Evolutionary conservation across 495 filamentous ascomycete genomes (phyloP).

Genomic region (Penicillium flavigenum): DNA sequence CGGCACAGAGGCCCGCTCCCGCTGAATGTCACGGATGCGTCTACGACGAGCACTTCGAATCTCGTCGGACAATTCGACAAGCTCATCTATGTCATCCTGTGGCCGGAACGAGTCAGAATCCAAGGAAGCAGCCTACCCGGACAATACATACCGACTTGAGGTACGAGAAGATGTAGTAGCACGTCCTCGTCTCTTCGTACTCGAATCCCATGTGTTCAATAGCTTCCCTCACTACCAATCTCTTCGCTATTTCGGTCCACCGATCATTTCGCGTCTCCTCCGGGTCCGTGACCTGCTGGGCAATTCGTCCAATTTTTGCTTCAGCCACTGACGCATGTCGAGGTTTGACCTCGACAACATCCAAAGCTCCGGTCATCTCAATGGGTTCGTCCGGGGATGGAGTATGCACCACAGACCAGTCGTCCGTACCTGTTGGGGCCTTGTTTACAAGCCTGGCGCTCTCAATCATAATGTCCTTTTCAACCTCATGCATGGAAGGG

Average conservation of each 20-base stretch:
- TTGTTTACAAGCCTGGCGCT: constrained; percentile 23
- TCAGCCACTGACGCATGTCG: constrained; percentile 23
- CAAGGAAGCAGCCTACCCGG: constrained; percentile 1
- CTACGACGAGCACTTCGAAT: constrained; percentile 75
- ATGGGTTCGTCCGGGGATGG: constrained; percentile 16
- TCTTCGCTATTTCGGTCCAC: constrained; percentile 98
- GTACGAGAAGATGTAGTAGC: constrained; percentile 92
- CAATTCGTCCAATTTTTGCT: constrained; percentile 34
- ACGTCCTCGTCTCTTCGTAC: constrained; percentile 85
- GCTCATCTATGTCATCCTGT: constrained; percentile 81
- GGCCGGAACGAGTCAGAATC: constrained; percentile 17
- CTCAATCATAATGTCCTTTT: constrained; percentile 31
- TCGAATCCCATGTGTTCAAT: constrained; percentile 83
- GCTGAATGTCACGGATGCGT: constrained; percentile 78
- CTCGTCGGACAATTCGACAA: constrained; percentile 77
- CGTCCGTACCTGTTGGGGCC: constrained; percentile 10
- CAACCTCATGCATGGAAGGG: constrained; percentile 5
- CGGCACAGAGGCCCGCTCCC: constrained; percentile 56
- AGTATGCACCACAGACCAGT: constrained; percentile 27
- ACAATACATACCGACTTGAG: constrained; percentile 71
- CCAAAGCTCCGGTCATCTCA: constrained; percentile 26
- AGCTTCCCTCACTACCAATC: constrained; percentile 83
- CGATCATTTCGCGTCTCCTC: constrained; percentile 59
- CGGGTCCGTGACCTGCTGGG: constrained; percentile 40
- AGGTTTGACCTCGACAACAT: constrained; percentile 26